These are phyloP conservation scores for Suillus ampliporus DNA, from an alignment of 768 basidiomycete species.

Conservation along the genomic window DNA sequence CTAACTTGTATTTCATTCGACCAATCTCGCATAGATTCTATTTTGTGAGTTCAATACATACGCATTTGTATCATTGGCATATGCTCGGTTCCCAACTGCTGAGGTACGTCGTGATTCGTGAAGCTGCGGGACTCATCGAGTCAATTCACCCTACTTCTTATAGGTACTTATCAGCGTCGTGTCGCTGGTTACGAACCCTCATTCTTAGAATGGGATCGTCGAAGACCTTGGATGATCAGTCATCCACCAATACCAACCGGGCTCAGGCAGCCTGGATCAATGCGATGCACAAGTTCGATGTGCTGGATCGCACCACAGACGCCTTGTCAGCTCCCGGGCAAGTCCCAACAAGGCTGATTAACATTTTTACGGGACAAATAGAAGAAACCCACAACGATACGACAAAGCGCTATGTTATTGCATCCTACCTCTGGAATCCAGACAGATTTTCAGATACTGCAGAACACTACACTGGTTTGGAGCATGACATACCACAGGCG, in stretches of 20 bases:
- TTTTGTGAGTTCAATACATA: not conserved
- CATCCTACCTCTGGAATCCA: conserved; percentile 8
- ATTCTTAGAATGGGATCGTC: not conserved
- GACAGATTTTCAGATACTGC: not conserved
- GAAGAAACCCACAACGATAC: not conserved
- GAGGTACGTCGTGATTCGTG: not conserved
- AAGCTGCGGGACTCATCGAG: not conserved
- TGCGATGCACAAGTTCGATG: not conserved
- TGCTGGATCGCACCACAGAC: not conserved
- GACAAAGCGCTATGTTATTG: conserved; percentile 1
- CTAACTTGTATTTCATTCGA: too few species aligned
- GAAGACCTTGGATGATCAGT: not conserved
- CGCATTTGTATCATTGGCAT: not conserved
- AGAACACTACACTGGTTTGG: not conserved
- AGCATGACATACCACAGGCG: not conserved
- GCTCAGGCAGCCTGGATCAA: not conserved
- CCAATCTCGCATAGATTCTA: not conserved
- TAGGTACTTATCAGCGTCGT: not conserved
- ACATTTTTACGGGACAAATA: not conserved
- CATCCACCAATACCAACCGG: not conserved
- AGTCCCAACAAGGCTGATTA: conserved; percentile 2
- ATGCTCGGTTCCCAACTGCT: not conserved
- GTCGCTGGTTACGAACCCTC: not conserved
- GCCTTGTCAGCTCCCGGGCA: not conserved
- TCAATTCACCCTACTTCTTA: not conserved